Evolutionary conservation across 306 rosid species (phyloP).

Genomic region (Ormosia emarginata): DNA sequence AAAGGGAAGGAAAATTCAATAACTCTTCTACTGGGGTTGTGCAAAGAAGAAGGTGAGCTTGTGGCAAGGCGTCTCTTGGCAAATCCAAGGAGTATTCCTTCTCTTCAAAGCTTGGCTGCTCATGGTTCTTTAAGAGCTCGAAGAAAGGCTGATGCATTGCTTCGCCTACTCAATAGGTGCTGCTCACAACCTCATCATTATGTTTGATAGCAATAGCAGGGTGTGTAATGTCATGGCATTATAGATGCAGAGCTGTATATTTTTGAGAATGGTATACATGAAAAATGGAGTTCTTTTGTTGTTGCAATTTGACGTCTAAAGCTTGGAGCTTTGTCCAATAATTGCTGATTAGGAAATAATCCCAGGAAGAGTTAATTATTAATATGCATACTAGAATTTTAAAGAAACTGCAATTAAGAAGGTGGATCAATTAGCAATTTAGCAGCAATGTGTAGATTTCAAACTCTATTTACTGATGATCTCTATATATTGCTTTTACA

Average conservation of each 20-base stretch:
- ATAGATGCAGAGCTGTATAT: constrained; percentile 21
- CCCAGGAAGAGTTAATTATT: background rate
- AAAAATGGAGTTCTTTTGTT: background rate
- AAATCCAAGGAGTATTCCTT: constrained; percentile 62
- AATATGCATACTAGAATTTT: background rate
- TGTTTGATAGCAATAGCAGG: constrained; percentile 15
- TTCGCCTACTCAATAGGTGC: constrained; percentile 66
- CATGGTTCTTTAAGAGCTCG: constrained; percentile 75
- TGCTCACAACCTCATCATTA: constrained; percentile 65
- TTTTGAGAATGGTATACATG: constrained; percentile 30
- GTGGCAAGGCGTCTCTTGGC: constrained; percentile 51
- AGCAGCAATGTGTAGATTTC: background rate
- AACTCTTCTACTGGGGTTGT: constrained; percentile 55
- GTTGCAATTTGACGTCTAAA: background rate
- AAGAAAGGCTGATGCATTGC: constrained; percentile 83
- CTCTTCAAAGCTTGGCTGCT: constrained; percentile 57
- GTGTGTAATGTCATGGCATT: background rate
- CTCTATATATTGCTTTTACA: background rate
- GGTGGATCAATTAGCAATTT: background rate
- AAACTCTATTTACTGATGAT: background rate
- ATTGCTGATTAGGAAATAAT: constrained; percentile 10
- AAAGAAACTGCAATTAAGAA: background rate
- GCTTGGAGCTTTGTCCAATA: background rate
- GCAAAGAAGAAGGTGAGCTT: constrained; percentile 64
- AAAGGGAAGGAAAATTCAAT: constrained; percentile 67